Evolutionary conservation across 306 rosid genomes (phyloP).

Genomic region (Trichosanthes cucumerina): DNA sequence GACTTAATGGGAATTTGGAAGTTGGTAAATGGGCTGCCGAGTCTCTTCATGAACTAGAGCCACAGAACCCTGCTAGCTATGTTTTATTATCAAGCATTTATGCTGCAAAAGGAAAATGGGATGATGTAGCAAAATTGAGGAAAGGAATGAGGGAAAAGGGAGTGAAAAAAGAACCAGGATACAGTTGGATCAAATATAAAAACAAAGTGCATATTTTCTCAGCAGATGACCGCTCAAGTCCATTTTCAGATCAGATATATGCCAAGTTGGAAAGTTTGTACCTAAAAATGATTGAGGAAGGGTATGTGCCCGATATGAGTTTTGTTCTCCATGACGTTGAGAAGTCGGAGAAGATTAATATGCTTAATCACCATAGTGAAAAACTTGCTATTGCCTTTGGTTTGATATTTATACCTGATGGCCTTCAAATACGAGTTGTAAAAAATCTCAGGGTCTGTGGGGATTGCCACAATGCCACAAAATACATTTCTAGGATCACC

Average conservation of each 20-base stretch:
- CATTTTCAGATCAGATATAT: conserved; percentile 66
- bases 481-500: conserved; percentile 73
- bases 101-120: conserved; percentile 78
- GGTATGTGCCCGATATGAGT: conserved; percentile 72
- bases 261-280: conserved; percentile 53
- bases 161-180: conserved; percentile 79
- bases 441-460: conserved; percentile 86
- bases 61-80: conserved; percentile 76
- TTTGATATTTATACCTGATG: conserved; percentile 65
- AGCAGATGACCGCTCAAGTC: conserved; percentile 67
- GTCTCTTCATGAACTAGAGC: conserved; percentile 68
- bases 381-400: conserved; percentile 89
- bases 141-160: conserved; percentile 75
- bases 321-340: conserved; percentile 82
- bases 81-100: conserved; percentile 73
- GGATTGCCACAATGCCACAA: conserved; percentile 91
- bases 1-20: conserved; percentile 53
- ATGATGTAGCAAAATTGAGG: conserved; percentile 66
- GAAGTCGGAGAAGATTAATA: conserved; percentile 61
- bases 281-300: conserved; percentile 52
- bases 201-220: conserved; percentile 66
- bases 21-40: conserved; percentile 89
- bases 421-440: conserved; percentile 56
- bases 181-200: conserved; percentile 91
- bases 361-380: conserved; percentile 86